Conservation (phyloP, 371 early-diverging fungal genomes). For the Rhizopus delemar region DNA sequence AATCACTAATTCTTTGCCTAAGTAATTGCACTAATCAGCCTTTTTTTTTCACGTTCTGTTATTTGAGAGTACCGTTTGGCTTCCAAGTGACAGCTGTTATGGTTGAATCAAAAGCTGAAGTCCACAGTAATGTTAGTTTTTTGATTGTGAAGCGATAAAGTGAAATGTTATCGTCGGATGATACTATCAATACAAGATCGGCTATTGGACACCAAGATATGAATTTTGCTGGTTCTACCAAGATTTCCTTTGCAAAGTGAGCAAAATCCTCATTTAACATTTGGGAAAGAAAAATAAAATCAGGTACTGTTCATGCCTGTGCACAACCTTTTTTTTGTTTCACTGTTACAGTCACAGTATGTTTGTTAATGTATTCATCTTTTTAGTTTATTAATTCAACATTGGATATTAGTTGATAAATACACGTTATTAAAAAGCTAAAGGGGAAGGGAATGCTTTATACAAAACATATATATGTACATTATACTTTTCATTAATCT, state of each 20-base stretch:
- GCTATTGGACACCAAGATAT: conserved; percentile 29
- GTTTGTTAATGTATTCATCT: too few relatives aligned
- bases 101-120: neutral
- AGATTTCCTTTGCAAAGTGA: conserved; percentile 1
- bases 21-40: neutral
- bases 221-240: conserved; percentile 9
- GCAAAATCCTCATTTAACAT: conserved; percentile 2
- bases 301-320: neutral
- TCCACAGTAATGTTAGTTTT: conserved; percentile 14
- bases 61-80: conserved; percentile 19
- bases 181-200: conserved; percentile 26
- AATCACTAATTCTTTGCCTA: conserved; percentile 27
- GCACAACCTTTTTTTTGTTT: neutral
- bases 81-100: conserved; percentile 20
- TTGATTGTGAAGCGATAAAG: conserved; percentile 12
- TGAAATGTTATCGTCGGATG: conserved; percentile 5
- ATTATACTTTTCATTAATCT: too few relatives aligned
- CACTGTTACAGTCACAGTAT: neutral
- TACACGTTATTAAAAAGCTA: too few relatives aligned
- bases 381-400: too few relatives aligned
- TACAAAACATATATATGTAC: too few relatives aligned
- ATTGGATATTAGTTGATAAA: too few relatives aligned
- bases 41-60: neutral
- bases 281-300: neutral
- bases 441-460: too few relatives aligned